Evolutionary conservation across 2,329 filamentous ascomycete species (phyloP).

Genomic region (Torrubiellomyces zombiae): DNA sequence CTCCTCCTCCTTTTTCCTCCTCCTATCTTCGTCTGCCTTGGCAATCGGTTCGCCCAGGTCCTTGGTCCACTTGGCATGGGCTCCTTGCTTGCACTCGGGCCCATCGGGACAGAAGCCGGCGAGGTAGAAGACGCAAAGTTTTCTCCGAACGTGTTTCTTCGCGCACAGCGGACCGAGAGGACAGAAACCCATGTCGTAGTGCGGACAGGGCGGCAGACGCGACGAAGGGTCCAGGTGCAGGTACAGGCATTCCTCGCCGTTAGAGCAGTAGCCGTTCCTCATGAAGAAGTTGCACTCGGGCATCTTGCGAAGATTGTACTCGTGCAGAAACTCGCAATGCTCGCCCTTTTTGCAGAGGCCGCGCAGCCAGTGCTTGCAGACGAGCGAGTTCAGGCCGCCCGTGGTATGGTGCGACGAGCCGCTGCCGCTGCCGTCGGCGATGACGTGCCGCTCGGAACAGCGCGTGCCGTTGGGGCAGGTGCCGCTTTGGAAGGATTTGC

Average conservation of each 20-base stretch:
- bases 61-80: slow-evolving; percentile 68
- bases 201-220: slow-evolving; percentile 64
- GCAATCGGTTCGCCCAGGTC: slow-evolving; percentile 61
- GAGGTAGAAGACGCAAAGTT: slow-evolving; percentile 70
- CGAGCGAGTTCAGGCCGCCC: slow-evolving; percentile 58
- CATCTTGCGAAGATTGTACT: slow-evolving; percentile 97
- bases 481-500: slow-evolving; percentile 71
- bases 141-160: slow-evolving; percentile 74
- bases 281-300: slow-evolving; percentile 96
- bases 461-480: slow-evolving; percentile 73
- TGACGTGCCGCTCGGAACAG: slow-evolving; percentile 69
- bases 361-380: slow-evolving; percentile 98
- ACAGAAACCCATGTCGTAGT: slow-evolving; percentile 92
- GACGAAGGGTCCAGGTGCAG: slow-evolving; percentile 75
- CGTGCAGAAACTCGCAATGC: slow-evolving; percentile 92
- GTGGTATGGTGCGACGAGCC: slow-evolving; percentile 17
- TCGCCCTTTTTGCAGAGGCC: slow-evolving; percentile 96
- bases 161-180: slow-evolving; percentile 74
- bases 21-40: slow-evolving; percentile 47
- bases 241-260: slow-evolving; percentile 92
- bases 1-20: slow-evolving; percentile 44
- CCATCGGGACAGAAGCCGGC: slow-evolving; percentile 89
- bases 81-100: slow-evolving; percentile 56
- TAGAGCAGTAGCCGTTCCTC: slow-evolving; percentile 84
- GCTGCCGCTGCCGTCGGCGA: slow-evolving; percentile 15